Evolutionary conservation across 495 filamentous ascomycete genomes (phyloP).

Genomic region (Ascobolus immersus): DNA sequence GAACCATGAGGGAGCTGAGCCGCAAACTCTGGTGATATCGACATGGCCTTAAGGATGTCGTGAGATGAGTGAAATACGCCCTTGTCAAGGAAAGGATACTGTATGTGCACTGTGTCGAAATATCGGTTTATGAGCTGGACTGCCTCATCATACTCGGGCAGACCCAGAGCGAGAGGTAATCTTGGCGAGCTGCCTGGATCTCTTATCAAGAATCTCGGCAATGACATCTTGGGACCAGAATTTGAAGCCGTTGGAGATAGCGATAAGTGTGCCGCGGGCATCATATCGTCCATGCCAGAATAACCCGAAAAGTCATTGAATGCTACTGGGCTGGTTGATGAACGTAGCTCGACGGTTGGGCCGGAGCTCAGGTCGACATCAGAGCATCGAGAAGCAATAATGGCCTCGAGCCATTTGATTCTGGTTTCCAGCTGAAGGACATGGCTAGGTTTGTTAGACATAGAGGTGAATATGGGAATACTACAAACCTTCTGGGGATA

Average conservation of each 20-base stretch:
- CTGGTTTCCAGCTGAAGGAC: slow-evolving; percentile 15
- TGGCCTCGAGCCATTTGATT: slow-evolving; percentile 15
- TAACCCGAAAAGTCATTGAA: too few relatives aligned
- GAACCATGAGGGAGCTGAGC: slow-evolving; percentile 10
- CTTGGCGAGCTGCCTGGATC: too few relatives aligned
- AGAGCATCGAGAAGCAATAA: slow-evolving; percentile 8
- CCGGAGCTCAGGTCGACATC: slow-evolving; percentile 10
- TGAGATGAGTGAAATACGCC: slow-evolving; percentile 13
- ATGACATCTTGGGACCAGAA: too few relatives aligned
- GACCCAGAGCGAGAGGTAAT: too few relatives aligned
- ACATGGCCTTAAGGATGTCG: slow-evolving; percentile 8
- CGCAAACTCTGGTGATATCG: not conserved
- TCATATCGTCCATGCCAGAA: too few relatives aligned
- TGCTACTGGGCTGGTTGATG: too few relatives aligned
- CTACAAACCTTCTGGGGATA: slow-evolving; percentile 14
- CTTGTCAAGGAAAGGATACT: slow-evolving; percentile 15
- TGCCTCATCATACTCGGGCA: too few relatives aligned
- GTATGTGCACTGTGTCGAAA: slow-evolving; percentile 12
- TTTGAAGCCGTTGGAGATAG: too few relatives aligned
- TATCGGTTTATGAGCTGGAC: too few relatives aligned
- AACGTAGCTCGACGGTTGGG: slow-evolving; percentile 13
- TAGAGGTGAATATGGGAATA: not conserved
- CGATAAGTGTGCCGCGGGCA: too few relatives aligned
- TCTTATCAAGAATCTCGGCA: too few relatives aligned
- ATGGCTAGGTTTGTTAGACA: slow-evolving; percentile 9